Conservation (phyloP, 2,329 filamentous ascomycete genomes). For the Botrytis hyacinthi region DNA sequence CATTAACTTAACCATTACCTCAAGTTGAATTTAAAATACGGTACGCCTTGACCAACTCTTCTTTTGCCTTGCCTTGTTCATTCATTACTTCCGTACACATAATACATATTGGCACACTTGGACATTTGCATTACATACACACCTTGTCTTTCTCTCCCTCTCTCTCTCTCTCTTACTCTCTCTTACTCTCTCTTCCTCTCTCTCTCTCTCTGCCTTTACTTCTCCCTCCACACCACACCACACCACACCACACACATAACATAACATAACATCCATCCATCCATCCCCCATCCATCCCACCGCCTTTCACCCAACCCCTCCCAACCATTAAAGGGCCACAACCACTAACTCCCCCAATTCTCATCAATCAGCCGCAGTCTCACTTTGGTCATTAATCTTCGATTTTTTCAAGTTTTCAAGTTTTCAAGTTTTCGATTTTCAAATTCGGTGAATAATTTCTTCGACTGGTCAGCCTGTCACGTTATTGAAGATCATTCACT, state of each 20-base stretch:
- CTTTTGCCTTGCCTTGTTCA: background rate
- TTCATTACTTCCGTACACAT: background rate
- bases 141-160: background rate
- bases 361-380: conserved; percentile 24
- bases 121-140: background rate
- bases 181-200: background rate
- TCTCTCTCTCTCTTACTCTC: background rate
- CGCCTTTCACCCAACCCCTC: conserved; percentile 21
- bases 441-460: conserved; percentile 25
- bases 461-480: conserved; percentile 30
- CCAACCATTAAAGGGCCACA: conserved; percentile 20
- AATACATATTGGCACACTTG: background rate
- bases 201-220: background rate
- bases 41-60: conserved; percentile 21
- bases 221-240: background rate
- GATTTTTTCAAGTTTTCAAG: background rate
- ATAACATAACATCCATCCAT: background rate
- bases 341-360: conserved; percentile 20
- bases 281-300: conserved; percentile 13
- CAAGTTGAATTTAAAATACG: background rate
- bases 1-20: too few species aligned
- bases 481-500: conserved; percentile 29
- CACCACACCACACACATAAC: background rate
- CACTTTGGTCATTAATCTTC: conserved; percentile 20
- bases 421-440: background rate